A percentile compares a stretch with the other conserved stretches of the same genome.
phyloP scores from a whole-genome alignment of 306 rosid genomes.

The Sicyos edulis region DNA sequence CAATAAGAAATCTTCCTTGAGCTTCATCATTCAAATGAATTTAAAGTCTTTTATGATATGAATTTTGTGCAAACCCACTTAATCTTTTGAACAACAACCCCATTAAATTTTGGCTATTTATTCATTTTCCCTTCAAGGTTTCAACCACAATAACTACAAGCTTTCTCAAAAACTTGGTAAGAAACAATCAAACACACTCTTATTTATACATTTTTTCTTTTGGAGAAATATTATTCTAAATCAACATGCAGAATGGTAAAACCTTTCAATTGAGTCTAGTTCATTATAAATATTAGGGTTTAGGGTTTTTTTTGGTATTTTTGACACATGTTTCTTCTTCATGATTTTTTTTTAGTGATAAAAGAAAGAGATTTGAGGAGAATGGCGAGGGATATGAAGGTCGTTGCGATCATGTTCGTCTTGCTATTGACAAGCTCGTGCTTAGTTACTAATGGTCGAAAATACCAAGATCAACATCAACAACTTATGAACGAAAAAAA shows the following conservation, averaged over 20 bases:
- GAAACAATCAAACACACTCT: background rate
- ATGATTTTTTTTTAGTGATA: background rate
- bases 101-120: background rate
- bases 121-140: background rate
- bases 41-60: background rate
- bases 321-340: background rate
- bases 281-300: background rate
- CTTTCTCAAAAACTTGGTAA: background rate
- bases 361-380: background rate
- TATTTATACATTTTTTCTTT: background rate
- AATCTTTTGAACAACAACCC: background rate
- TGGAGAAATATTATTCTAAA: background rate
- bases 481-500: background rate
- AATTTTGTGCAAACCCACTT: slow-evolving; percentile 7
- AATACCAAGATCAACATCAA: background rate
- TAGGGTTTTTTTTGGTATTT: background rate
- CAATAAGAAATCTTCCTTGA: slow-evolving; percentile 1
- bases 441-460: background rate
- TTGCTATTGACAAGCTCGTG: background rate
- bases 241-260: background rate
- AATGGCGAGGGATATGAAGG: background rate
- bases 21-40: slow-evolving; percentile 1
- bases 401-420: background rate
- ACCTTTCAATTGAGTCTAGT: background rate
- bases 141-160: background rate